These are phyloP conservation scores for Arabidopsis lyrata DNA, from an alignment of 441 rosid species.

Conservation along the genomic window DNA sequence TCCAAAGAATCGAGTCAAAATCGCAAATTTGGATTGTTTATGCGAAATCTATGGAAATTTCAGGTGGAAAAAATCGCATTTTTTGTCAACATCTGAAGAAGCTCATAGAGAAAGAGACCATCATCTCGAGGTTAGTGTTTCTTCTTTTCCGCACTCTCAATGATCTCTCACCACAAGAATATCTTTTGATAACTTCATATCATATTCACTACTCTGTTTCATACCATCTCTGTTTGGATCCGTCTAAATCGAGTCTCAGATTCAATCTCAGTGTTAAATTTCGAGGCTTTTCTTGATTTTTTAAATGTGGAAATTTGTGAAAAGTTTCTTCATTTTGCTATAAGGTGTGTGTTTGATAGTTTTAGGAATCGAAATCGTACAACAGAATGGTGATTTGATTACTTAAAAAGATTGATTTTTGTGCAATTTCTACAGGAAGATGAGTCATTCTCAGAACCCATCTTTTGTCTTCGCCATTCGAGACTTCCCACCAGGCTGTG, in stretches of 20 bases:
- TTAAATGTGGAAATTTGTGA: not conserved
- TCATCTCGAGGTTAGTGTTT: not conserved
- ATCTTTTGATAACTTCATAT: not conserved
- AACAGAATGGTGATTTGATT: not conserved
- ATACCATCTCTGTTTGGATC: slow-evolving; percentile 5
- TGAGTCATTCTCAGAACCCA: slow-evolving; percentile 13
- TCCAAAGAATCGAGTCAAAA: too few relatives aligned
- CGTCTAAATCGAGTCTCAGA: not conserved
- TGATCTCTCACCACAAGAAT: not conserved
- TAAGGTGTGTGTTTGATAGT: not conserved
- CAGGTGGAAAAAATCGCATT: too few relatives aligned
- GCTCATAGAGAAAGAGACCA: slow-evolving; percentile 2
- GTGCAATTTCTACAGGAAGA: slow-evolving; percentile 12
- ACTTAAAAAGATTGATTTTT: not conserved
- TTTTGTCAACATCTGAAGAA: not conserved
- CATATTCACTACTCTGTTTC: not conserved
- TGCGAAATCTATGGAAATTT: too few relatives aligned
- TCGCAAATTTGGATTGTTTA: too few relatives aligned
- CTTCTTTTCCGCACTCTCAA: not conserved
- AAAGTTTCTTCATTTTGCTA: not conserved
- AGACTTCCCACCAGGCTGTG: slow-evolving; percentile 38
- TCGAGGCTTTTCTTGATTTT: not conserved
- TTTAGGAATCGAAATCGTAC: not conserved
- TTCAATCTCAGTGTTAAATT: not conserved
- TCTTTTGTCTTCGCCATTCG: slow-evolving; percentile 15